Conservation (phyloP, 1,139 yeast species). For the Lodderomyces oxycetoniae region DNA sequence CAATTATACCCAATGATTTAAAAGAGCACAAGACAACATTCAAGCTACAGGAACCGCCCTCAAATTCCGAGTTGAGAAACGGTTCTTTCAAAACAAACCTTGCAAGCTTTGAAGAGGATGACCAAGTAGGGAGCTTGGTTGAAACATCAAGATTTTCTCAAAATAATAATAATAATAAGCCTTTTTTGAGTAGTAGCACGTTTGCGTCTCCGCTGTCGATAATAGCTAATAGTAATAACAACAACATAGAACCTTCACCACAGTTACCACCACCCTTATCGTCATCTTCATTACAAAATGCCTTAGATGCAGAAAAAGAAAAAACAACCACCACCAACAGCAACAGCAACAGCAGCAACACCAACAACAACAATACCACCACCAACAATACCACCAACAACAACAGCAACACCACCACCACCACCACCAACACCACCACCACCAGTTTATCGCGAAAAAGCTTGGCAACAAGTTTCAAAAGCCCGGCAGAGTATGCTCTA, state of each 20-base stretch:
- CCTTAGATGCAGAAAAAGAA: too few species aligned
- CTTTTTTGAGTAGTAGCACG: conserved; percentile 12
- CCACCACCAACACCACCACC: conserved; percentile 11
- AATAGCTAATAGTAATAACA: conserved; percentile 12
- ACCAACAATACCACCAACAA: conserved; percentile 17
- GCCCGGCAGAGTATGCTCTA: conserved; percentile 89
- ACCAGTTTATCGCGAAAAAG: conserved; percentile 34
- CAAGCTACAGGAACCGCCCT: conserved; percentile 25
- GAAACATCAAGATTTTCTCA: conserved; percentile 5
- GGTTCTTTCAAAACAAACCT: not conserved
- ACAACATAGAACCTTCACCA: conserved; percentile 27
- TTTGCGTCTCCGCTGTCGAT: conserved; percentile 23
- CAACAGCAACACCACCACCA: not conserved
- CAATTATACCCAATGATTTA: conserved; percentile 9
- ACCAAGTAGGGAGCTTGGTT: conserved; percentile 9
- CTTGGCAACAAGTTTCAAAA: conserved; percentile 62
- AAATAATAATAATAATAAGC: conserved; percentile 5
- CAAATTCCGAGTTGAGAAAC: too few species aligned
- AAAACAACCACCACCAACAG: not conserved
- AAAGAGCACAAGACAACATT: conserved; percentile 14
- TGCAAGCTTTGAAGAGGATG: conserved; percentile 6
- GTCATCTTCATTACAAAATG: conserved; percentile 23
- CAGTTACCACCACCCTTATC: conserved; percentile 31
- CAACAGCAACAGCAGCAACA: conserved; percentile 17
- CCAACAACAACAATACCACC: not conserved